These are phyloP conservation scores for Aspergillus nomiae DNA, from an alignment of 2,329 filamentous ascomycete species.

Conservation along the genomic window DNA sequence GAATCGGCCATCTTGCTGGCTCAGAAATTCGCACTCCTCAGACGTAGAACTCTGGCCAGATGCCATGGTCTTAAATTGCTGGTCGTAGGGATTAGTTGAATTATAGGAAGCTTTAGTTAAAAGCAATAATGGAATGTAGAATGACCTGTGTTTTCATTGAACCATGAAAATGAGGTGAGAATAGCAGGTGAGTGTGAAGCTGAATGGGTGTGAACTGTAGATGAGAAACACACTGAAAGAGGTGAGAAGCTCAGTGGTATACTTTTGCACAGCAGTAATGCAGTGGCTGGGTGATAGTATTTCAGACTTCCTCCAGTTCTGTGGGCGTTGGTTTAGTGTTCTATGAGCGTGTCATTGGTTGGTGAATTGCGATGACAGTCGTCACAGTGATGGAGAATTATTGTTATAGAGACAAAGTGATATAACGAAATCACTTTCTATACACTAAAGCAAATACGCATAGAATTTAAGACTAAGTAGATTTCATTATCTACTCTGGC, in stretches of 20 bases:
- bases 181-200: not conserved
- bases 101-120: not conserved
- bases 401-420: not conserved
- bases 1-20: constrained; percentile 21
- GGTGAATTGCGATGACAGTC: not conserved
- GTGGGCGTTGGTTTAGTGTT: not conserved
- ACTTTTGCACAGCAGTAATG: not conserved
- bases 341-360: not conserved
- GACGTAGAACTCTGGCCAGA: not conserved
- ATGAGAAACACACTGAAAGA: not conserved
- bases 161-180: not conserved
- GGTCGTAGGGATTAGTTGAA: too few species aligned
- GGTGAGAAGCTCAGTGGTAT: not conserved
- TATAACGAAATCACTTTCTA: not conserved
- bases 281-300: not conserved
- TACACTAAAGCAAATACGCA: not conserved
- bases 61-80: constrained; percentile 7
- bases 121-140: not conserved
- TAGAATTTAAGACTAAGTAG: not conserved
- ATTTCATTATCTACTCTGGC: not conserved
- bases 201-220: not conserved
- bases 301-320: not conserved
- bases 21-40: constrained; percentile 7
- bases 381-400: not conserved
- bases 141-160: not conserved